Conservation (phyloP, 371 early-diverging fungal genomes). For the Dinochytrium kinnereticum region DNA sequence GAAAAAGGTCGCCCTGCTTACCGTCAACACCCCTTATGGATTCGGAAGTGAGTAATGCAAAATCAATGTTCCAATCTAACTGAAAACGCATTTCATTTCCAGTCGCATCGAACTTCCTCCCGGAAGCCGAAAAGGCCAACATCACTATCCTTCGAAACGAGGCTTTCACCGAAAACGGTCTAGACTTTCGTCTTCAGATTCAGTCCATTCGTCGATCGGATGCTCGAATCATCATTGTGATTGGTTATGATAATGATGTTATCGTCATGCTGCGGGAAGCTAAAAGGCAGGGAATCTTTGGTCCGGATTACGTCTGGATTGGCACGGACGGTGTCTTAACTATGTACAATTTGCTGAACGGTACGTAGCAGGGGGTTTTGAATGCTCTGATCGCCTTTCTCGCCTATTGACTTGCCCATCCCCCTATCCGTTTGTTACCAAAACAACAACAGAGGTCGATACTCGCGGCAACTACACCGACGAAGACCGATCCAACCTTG, state of each 20-base stretch:
- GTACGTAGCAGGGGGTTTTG: no score
- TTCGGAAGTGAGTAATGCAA: constrained; percentile 8
- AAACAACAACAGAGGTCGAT: no score
- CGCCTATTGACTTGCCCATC: neutral
- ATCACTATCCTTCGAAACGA: constrained; percentile 5
- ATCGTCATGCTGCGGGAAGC: constrained; percentile 14
- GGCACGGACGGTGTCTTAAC: neutral
- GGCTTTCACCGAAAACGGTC: constrained; percentile 11
- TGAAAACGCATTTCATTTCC: no score
- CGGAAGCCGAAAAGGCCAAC: neutral
- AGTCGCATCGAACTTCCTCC: constrained; percentile 8
- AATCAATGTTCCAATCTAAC: neutral
- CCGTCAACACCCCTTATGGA: constrained; percentile 15
- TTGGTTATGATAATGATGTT: constrained; percentile 10
- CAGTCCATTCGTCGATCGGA: neutral
- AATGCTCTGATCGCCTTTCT: neutral
- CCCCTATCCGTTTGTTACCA: no score
- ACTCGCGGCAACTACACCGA: neutral
- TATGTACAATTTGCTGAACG: constrained; percentile 5
- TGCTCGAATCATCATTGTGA: constrained; percentile 5
- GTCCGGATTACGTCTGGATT: constrained; percentile 20
- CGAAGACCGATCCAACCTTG: constrained; percentile 13
- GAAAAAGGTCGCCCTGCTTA: constrained; percentile 5
- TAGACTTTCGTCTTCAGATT: neutral
- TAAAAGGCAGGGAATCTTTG: constrained; percentile 13